A percentile compares a stretch with the other conserved stretches of the same genome.
Conservation (phyloP, 2,329 filamentous ascomycete genomes). For the Nemania serpens region DNA sequence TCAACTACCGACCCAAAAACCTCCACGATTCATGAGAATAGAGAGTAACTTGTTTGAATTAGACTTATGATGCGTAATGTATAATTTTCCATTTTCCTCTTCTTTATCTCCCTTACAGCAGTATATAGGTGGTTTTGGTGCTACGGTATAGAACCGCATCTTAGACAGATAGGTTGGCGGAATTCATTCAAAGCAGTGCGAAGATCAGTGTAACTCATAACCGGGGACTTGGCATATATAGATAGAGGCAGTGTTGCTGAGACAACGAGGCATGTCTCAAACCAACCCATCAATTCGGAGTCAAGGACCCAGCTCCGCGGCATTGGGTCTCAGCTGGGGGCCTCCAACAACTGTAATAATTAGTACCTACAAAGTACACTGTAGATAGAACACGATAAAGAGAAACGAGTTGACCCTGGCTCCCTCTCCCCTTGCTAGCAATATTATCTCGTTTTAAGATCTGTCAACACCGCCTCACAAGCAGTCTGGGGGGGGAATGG, state of each 20-base stretch:
- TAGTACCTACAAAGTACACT: not conserved
- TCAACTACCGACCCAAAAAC: constrained; percentile 48
- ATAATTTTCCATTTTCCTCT: not conserved
- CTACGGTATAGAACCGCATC: not conserved
- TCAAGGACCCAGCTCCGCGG: not conserved
- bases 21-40: constrained; percentile 12
- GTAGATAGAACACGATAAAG: no score
- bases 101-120: not conserved
- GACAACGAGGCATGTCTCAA: constrained; percentile 1
- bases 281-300: not conserved
- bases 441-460: no score
- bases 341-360: not conserved
- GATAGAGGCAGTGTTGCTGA: not conserved
- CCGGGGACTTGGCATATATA: not conserved
- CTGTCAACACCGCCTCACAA: no score
- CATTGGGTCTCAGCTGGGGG: no score
- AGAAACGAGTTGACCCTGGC: no score
- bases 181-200: not conserved
- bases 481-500: not conserved
- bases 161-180: not conserved
- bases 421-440: no score
- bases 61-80: constrained; percentile 18
- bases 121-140: not conserved
- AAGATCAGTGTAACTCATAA: no score
- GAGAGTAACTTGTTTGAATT: constrained; percentile 29